Percentiles rank a stretch among this genome's conserved stretches.
These are phyloP conservation scores for Phytophthora quininea DNA, from an alignment of 352 stramenopile genomes.

Conservation along the genomic window DNA sequence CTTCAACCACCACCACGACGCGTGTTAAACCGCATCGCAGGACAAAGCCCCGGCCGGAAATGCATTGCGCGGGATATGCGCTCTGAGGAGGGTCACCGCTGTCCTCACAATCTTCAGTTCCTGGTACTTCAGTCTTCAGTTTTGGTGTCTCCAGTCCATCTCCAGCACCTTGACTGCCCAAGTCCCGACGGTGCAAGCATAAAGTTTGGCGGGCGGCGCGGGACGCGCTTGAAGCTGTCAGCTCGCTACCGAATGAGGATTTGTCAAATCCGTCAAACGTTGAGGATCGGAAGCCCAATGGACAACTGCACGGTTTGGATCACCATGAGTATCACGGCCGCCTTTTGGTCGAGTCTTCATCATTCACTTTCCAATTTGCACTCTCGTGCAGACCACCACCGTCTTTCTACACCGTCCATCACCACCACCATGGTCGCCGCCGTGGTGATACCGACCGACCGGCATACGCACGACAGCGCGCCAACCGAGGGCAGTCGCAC, in stretches of 20 bases:
- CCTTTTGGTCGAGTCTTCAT: too few species aligned
- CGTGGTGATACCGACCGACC: constrained; percentile 23
- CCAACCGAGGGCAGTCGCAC: constrained; percentile 30
- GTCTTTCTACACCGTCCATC: not conserved
- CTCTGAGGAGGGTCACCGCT: constrained; percentile 1
- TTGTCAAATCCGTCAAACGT: constrained; percentile 20
- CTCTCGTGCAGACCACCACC: not conserved
- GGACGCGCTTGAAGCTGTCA: constrained; percentile 22
- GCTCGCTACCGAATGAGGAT: constrained; percentile 7
- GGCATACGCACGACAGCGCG: constrained; percentile 13
- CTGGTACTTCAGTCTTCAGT: constrained; percentile 19
- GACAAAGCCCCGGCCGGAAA: not conserved
- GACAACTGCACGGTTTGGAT: too few species aligned
- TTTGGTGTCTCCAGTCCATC: constrained; percentile 3
- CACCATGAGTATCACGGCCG: too few species aligned
- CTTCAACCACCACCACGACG: constrained; percentile 31
- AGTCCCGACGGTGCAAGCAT: constrained; percentile 17
- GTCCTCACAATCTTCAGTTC: constrained; percentile 32
- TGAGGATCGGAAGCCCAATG: constrained; percentile 8
- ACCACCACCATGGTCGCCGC: constrained; percentile 7
- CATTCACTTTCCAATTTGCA: constrained; percentile 31
- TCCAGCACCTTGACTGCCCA: not conserved
- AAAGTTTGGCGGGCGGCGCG: not conserved
- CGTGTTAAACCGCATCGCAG: constrained; percentile 21
- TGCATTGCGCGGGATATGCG: constrained; percentile 16